Evolutionary conservation across 495 filamentous ascomycete species (phyloP), one percentile per base, ranked within the genome.

Genomic region (Penicillium maclennaniae): DNA sequence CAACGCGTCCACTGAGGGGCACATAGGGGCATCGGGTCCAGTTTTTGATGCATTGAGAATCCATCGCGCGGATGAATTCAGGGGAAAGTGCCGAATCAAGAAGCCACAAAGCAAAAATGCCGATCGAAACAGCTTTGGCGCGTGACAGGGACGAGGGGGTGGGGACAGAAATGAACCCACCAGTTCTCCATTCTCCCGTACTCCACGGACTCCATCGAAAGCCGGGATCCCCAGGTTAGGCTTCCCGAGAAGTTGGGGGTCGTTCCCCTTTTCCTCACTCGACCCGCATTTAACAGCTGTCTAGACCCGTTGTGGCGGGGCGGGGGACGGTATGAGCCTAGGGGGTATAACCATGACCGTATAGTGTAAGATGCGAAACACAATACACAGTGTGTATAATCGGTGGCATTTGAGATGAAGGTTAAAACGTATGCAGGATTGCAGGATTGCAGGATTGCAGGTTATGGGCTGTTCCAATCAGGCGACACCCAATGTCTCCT

Each of bases 401-500:
- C 26, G 25, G 1, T 40, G 39, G 38, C 8, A 26, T 34, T 42
- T 8, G 20, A 23, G 23, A 23, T 2, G 23, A 23, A 23, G 2
- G 23, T 2, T 23, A 23, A 23, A 23, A n/a, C n/a, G 23, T 2
- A 40, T 16, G 38, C 6, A 15, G 19, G 20, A 42, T n/a, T n/a
- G n/a, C n/a, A n/a, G n/a, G n/a, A n/a, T n/a, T n/a, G n/a, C n/a
- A n/a, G n/a, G n/a, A n/a, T n/a, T 17, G 20, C 45, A 34, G 16
- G 44, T 20, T 26, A 39, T 47, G 43, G 51, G 17, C 38, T 16
- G 38, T 26, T n/a, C n/a, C n/a, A 14, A 21, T 52, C 49, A 52
- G 17, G 56, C 52, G 20, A 58, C 45, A 43, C 46, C 50, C 4
- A 75, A 49, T 16, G 68, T 70, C 56, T 73, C 72, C 49, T 73